These are phyloP conservation scores for Penicillium hordei DNA, from an alignment of 2,329 filamentous ascomycete genomes.

Conservation along the genomic window DNA sequence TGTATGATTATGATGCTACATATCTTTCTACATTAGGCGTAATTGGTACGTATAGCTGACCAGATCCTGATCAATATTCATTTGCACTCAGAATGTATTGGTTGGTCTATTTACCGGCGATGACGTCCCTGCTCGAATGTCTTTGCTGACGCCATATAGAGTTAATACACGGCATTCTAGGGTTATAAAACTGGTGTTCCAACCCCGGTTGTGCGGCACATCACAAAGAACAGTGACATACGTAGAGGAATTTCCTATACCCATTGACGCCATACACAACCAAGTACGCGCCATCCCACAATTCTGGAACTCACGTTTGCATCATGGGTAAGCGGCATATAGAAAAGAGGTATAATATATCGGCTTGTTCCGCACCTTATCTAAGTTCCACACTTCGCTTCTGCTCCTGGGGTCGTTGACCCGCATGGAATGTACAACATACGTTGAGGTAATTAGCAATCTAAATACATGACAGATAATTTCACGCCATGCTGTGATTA, in stretches of 20 bases:
- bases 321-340: neutral
- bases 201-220: neutral
- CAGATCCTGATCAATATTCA: neutral
- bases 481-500: too few species aligned
- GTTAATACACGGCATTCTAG: neutral
- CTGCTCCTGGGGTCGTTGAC: neutral
- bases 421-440: neutral
- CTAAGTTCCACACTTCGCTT: neutral
- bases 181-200: neutral
- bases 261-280: neutral
- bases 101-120: neutral
- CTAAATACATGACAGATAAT: too few species aligned
- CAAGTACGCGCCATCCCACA: neutral
- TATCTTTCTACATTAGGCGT: neutral
- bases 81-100: neutral
- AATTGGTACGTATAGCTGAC: neutral
- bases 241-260: too few species aligned
- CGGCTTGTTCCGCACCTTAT: neutral
- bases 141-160: neutral
- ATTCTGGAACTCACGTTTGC: too few species aligned
- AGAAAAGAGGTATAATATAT: neutral
- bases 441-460: neutral
- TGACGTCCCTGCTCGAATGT: neutral
- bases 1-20: neutral
- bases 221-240: neutral